Conservation (phyloP, 2,329 filamentous ascomycete species). For the Aureobasidium sp. region DNA sequence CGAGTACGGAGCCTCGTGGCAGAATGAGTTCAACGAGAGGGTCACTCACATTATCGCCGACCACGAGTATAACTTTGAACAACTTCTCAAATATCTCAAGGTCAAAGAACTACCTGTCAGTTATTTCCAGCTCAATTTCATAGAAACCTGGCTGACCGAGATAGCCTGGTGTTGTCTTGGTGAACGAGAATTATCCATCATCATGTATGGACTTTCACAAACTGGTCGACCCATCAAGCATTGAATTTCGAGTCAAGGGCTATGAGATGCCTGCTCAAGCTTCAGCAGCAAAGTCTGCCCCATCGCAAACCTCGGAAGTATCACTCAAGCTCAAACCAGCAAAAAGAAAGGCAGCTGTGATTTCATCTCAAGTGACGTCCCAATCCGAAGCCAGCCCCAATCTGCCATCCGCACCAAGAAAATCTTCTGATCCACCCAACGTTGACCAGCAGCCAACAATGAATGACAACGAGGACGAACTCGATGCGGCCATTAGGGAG, state of each 20-base stretch:
- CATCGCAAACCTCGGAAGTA: conserved; percentile 21
- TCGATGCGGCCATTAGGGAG: conserved; percentile 22
- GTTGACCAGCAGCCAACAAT: not conserved
- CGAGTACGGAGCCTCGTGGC: conserved; percentile 70
- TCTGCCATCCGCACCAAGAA: not conserved
- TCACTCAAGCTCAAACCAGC: conserved; percentile 48
- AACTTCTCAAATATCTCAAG: conserved; percentile 55
- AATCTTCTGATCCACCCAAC: not conserved
- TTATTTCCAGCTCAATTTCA: conserved; percentile 2
- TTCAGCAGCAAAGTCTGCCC: not conserved
- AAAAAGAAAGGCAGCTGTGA: conserved; percentile 35
- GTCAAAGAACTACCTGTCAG: conserved; percentile 43
- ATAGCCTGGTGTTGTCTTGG: conserved; percentile 43
- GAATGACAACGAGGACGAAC: conserved; percentile 14
- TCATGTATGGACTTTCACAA: conserved; percentile 37
- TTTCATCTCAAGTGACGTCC: conserved; percentile 34
- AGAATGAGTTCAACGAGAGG: conserved; percentile 44
- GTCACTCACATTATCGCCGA: conserved; percentile 81
- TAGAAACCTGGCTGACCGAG: conserved; percentile 15
- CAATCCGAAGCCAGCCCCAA: conserved; percentile 30
- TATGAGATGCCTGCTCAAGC: conserved; percentile 22
- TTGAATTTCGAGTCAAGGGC: conserved; percentile 54
- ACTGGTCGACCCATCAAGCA: conserved; percentile 47
- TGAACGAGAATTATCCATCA: conserved; percentile 39
- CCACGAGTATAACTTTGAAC: conserved; percentile 54